These are phyloP conservation scores for Aspergillus melleus DNA, from an alignment of 2,329 filamentous ascomycete species.

Conservation along the genomic window DNA sequence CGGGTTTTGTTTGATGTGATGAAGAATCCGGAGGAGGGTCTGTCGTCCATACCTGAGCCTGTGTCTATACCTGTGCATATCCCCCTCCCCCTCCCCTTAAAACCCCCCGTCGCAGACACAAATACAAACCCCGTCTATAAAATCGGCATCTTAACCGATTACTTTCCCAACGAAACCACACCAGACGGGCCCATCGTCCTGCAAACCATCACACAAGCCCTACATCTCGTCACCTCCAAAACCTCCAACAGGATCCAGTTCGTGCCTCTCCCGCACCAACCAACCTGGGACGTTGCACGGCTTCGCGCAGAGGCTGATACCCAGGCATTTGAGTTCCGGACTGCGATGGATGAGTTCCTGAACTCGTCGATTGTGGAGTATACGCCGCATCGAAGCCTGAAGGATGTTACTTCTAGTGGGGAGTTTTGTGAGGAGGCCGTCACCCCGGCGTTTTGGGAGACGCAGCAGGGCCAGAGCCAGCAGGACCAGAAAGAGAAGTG, in stretches of 20 bases:
- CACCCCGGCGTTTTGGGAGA: conserved; percentile 59
- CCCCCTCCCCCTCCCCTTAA: too few relatives aligned
- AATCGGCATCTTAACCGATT: conserved; percentile 5
- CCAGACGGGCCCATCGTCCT: conserved; percentile 50
- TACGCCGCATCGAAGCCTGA: conserved; percentile 40
- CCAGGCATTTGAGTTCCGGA: conserved; percentile 61
- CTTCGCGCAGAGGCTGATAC: conserved; percentile 55
- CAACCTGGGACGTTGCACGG: conserved; percentile 16
- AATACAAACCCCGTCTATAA: background rate
- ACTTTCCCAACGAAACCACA: background rate
- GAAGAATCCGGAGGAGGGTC: conserved; percentile 9
- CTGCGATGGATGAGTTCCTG: conserved; percentile 59
- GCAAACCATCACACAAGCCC: conserved; percentile 48
- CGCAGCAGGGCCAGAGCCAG: conserved; percentile 36
- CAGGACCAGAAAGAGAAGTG: background rate
- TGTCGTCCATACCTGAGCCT: too few relatives aligned
- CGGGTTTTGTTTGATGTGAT: conserved; percentile 28
- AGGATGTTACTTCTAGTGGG: conserved; percentile 51
- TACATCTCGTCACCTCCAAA: conserved; percentile 27
- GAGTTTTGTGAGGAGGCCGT: conserved; percentile 54
- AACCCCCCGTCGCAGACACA: too few relatives aligned
- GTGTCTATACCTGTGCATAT: too few relatives aligned
- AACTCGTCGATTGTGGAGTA: conserved; percentile 29
- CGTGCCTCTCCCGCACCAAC: background rate
- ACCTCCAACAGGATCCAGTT: background rate